phyloP scores from a whole-genome alignment of 2,329 filamentous ascomycete genomes.

The Biscogniauxia marginata region DNA sequence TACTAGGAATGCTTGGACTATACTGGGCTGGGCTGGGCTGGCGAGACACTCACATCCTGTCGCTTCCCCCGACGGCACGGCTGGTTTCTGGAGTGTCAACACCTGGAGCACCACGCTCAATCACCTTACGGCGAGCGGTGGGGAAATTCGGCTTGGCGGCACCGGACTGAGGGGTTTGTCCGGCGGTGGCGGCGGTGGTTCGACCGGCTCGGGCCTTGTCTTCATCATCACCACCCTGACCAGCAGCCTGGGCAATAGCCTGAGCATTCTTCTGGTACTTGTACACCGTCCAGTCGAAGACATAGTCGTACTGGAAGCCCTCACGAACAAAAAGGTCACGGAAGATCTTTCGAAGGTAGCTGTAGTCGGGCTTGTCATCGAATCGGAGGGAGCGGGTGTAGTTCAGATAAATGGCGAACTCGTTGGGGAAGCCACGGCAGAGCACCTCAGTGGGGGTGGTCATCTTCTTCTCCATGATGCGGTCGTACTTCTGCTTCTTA shows the following conservation, averaged over 20 bases:
- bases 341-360: constrained; percentile 99
- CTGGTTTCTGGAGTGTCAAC: constrained; percentile 70
- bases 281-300: constrained; percentile 99
- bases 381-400: constrained; percentile 98
- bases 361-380: constrained; percentile 99
- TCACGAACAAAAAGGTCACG: constrained; percentile 97
- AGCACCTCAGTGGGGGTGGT: constrained; percentile 97
- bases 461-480: constrained; percentile 99
- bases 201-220: constrained; percentile 72
- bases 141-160: constrained; percentile 71
- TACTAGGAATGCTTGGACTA: constrained; percentile 72
- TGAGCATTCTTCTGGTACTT: constrained; percentile 99
- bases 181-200: constrained; percentile 63
- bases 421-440: constrained; percentile 98
- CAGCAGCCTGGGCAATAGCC: constrained; percentile 82
- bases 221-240: constrained; percentile 68
- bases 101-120: constrained; percentile 62
- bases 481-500: constrained; percentile 99
- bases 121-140: constrained; percentile 80
- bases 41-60: constrained; percentile 90
- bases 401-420: constrained; percentile 99
- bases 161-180: constrained; percentile 57
- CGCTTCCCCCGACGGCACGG: constrained; percentile 75
- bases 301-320: constrained; percentile 99
- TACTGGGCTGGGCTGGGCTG: constrained; percentile 49